These are phyloP conservation scores for Globisporangium yorkense DNA, from an alignment of 352 stramenopile genomes.

Conservation along the genomic window DNA sequence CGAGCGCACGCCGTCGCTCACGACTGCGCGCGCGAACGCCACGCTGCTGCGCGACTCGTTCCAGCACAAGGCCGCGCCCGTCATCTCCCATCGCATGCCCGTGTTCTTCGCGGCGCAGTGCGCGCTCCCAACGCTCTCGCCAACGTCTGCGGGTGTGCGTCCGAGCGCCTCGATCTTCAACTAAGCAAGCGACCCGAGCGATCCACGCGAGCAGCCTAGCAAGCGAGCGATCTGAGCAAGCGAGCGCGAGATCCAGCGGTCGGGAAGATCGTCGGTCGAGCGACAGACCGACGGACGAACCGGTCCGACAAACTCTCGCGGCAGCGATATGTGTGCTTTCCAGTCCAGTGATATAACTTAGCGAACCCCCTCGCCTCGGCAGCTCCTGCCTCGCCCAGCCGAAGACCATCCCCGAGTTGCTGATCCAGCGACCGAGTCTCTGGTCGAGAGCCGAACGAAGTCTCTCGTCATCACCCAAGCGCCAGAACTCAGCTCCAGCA, in stretches of 20 bases:
- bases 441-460: not conserved
- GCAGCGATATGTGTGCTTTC: not conserved
- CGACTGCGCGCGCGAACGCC: constrained; percentile 9
- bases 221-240: not conserved
- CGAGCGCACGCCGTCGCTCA: constrained; percentile 7
- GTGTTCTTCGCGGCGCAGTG: constrained; percentile 48
- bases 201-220: not conserved
- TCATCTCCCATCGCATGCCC: constrained; percentile 61
- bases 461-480: not conserved
- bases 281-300: not conserved
- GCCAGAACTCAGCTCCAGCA: not conserved
- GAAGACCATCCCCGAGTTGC: not conserved
- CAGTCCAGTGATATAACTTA: constrained; percentile 4
- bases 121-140: constrained; percentile 16
- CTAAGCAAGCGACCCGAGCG: constrained; percentile 2
- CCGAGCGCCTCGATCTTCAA: constrained; percentile 19
- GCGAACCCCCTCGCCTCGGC: not conserved
- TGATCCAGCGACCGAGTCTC: not conserved
- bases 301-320: not conserved
- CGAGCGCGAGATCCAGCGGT: no score
- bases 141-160: constrained; percentile 12
- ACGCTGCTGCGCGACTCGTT: constrained; percentile 5
- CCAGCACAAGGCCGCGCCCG: constrained; percentile 14
- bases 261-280: not conserved
- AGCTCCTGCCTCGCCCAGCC: not conserved